A percentile compares a stretch with the other conserved stretches of the same genome.
phyloP scores from a whole-genome alignment of 805 yeast species.

The Lipomyces kockii region DNA sequence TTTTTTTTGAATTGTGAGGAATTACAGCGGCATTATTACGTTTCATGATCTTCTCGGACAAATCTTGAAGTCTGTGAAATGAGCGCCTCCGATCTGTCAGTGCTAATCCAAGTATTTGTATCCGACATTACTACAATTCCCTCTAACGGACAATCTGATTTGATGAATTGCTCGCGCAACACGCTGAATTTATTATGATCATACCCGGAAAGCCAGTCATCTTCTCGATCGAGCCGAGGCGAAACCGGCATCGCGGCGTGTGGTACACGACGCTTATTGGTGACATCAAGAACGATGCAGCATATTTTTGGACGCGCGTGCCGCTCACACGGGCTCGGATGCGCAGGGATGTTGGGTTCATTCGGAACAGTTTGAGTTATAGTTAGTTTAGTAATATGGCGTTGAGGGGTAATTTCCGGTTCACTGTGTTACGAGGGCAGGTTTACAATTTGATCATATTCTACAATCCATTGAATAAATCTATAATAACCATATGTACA shows the following conservation, averaged over 20 bases:
- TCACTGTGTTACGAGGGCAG: no score
- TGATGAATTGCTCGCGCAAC: neutral
- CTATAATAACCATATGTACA: neutral
- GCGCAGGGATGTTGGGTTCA: constrained; percentile 39
- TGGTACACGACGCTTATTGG: constrained; percentile 32
- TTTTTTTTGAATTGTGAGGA: constrained; percentile 17
- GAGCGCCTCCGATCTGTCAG: neutral
- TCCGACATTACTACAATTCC: constrained; percentile 3
- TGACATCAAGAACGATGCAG: constrained; percentile 26
- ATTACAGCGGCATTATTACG: constrained; percentile 1
- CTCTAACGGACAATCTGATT: neutral
- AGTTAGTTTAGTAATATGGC: neutral
- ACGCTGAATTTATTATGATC: constrained; percentile 1
- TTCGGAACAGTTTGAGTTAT: constrained; percentile 29
- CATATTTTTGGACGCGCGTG: constrained; percentile 33
- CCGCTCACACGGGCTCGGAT: constrained; percentile 36
- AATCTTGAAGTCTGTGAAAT: neutral
- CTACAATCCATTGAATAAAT: neutral
- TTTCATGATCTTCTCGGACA: constrained; percentile 1
- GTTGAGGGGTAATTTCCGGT: no score
- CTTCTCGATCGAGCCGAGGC: constrained; percentile 28
- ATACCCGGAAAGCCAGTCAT: constrained; percentile 17
- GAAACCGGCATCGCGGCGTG: constrained; percentile 37
- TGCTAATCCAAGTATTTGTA: constrained; percentile 14
- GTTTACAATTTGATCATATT: no score